Evolutionary conservation across 805 yeast species (phyloP).

Genomic region (Wickerhamomyces hampshirensis): DNA sequence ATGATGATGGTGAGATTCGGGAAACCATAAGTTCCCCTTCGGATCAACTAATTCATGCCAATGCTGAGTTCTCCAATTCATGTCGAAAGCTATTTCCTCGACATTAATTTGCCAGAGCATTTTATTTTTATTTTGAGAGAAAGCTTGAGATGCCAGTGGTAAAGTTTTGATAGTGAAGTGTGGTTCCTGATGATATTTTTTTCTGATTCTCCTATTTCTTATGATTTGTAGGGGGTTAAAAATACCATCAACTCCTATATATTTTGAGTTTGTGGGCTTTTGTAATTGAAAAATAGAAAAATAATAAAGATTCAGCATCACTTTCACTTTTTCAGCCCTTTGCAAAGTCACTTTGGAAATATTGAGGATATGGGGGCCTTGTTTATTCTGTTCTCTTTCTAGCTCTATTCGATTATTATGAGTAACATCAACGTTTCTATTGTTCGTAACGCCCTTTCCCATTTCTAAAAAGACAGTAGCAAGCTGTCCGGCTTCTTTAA

Average conservation of each 20-base stretch:
- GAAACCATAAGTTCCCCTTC: slow-evolving; percentile 50
- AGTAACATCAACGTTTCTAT: slow-evolving; percentile 33
- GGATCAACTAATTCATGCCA: slow-evolving; percentile 47
- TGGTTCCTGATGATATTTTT: slow-evolving; percentile 44
- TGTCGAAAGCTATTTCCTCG: slow-evolving; percentile 52
- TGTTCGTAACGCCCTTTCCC: slow-evolving; percentile 37
- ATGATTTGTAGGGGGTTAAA: slow-evolving; percentile 84
- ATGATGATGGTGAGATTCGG: slow-evolving; percentile 1
- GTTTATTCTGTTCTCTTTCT: slow-evolving; percentile 16
- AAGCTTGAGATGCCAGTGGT: slow-evolving; percentile 63
- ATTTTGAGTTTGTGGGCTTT: slow-evolving; percentile 12
- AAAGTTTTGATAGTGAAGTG: slow-evolving; percentile 41
- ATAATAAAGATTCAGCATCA: slow-evolving; percentile 28
- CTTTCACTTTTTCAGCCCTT: slow-evolving; percentile 46
- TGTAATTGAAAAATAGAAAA: slow-evolving; percentile 20
- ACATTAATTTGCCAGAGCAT: slow-evolving; percentile 63
- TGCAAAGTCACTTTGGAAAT: slow-evolving; percentile 33
- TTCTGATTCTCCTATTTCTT: slow-evolving; percentile 59
- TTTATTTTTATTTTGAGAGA: slow-evolving; percentile 42
- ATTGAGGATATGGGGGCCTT: slow-evolving; percentile 15
- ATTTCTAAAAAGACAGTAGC: slow-evolving; percentile 38
- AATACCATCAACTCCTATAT: slow-evolving; percentile 52
- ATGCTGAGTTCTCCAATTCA: slow-evolving; percentile 51
- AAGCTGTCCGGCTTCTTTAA: slow-evolving; percentile 33
- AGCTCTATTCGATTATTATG: slow-evolving; percentile 15